These are phyloP conservation scores for Myxozyma lipomycoides DNA, from an alignment of 805 yeast genomes.

Conservation along the genomic window DNA sequence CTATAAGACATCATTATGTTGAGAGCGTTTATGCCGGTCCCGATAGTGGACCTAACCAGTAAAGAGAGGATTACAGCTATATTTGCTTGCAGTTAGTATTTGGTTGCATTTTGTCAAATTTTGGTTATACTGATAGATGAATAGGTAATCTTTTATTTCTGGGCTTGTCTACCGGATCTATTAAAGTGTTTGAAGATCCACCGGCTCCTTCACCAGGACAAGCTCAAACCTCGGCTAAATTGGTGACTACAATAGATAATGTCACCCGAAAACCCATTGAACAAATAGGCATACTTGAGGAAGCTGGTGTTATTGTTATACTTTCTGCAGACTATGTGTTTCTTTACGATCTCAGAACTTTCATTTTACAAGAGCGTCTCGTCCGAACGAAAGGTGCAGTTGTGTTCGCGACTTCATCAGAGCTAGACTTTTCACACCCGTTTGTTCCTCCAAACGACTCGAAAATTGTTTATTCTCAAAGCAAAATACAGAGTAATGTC, in stretches of 20 bases:
- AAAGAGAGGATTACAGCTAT: slow-evolving; percentile 22
- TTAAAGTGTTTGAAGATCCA: slow-evolving; percentile 29
- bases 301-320: slow-evolving; percentile 36
- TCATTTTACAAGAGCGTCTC: slow-evolving; percentile 35
- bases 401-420: slow-evolving; percentile 29
- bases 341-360: slow-evolving; percentile 36
- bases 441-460: background rate
- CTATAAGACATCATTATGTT: slow-evolving; percentile 16
- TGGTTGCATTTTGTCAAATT: background rate
- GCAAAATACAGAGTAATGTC: slow-evolving; percentile 28
- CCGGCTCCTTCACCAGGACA: slow-evolving; percentile 4
- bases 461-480: slow-evolving; percentile 3
- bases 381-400: slow-evolving; percentile 39
- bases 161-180: slow-evolving; percentile 34
- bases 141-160: slow-evolving; percentile 31
- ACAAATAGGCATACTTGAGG: slow-evolving; percentile 37
- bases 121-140: background rate
- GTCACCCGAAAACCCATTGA: slow-evolving; percentile 32
- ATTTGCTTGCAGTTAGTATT: slow-evolving; percentile 11
- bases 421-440: slow-evolving; percentile 16
- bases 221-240: slow-evolving; percentile 8
- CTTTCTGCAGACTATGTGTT: slow-evolving; percentile 36
- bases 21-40: slow-evolving; percentile 21
- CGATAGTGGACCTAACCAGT: slow-evolving; percentile 23
- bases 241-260: slow-evolving; percentile 25